Evolutionary conservation across 83 land plant genomes (phyloP).

Genomic region (Thuja plicata): DNA sequence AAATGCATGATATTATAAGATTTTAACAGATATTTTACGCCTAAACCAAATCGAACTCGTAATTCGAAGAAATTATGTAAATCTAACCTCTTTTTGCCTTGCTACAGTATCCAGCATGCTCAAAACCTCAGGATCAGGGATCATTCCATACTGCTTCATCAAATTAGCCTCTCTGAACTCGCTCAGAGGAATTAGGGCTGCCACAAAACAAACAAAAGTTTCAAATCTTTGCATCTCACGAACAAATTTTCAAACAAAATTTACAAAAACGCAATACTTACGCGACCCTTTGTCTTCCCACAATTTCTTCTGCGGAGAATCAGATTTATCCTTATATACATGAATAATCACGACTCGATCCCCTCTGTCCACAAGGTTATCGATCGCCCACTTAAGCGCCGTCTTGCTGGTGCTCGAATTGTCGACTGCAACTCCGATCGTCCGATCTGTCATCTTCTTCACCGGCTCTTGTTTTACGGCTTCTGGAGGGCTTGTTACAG

Average conservation of each 20-base stretch:
- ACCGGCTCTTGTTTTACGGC: not conserved
- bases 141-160: slow-evolving; percentile 48
- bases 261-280: slow-evolving; percentile 14
- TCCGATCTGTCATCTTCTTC: slow-evolving; percentile 28
- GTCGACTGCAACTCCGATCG: slow-evolving; percentile 69
- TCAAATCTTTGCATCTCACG: not conserved
- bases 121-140: slow-evolving; percentile 46
- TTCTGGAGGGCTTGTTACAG: not conserved
- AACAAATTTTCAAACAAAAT: not conserved
- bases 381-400: slow-evolving; percentile 59
- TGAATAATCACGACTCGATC: slow-evolving; percentile 48
- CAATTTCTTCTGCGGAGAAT: slow-evolving; percentile 29
- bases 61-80: not conserved
- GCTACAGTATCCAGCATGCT: slow-evolving; percentile 49
- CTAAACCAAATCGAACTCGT: too few relatives aligned
- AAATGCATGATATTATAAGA: too few relatives aligned
- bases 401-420: slow-evolving; percentile 57
- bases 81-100: slow-evolving; percentile 36
- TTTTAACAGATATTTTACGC: too few relatives aligned
- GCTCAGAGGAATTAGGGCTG: slow-evolving; percentile 67
- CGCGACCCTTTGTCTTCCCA: slow-evolving; percentile 63
- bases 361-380: slow-evolving; percentile 39
- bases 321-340: slow-evolving; percentile 29
- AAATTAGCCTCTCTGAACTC: slow-evolving; percentile 43
- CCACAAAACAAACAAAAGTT: not conserved